Evolutionary conservation across 2,329 filamentous ascomycete genomes (phyloP), one percentile per base, ranked within the genome.

Genomic region (Trichoderma guizhouense): DNA sequence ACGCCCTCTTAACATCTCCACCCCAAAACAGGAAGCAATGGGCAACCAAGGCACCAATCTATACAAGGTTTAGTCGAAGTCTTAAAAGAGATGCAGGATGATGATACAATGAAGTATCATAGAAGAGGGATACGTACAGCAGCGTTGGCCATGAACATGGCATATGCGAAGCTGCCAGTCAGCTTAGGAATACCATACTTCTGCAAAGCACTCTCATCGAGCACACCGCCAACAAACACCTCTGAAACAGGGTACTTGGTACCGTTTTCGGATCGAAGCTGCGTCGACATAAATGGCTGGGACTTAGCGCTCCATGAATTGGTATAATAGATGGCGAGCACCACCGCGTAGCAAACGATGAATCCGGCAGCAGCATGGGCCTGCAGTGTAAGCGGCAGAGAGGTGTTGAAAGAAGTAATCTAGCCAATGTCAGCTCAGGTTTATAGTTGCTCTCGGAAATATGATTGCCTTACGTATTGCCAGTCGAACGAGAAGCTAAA

Each of bases 1-100:
- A 72, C 0, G 87, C 80, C 7, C 75, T 75, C 3, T 80, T 61
- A n/a, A 88, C 81, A 71, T 89, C 88, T 5, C 81, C 81, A 4
- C 87, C 85, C 86, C 86, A 89, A 75, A 90, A 89, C 6, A 89
- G 76, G 64, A 85, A 71, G 73, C 83, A 85, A 73, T 89, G 87
- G 3, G 82, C 76, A 32, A 89, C 79, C 28, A 89, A 76, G 6
- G 87, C 88, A 2, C 87, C 87, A 63, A 89, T 89, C 83, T 86
- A 72, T 3, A 8, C n/a, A 39, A 28, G 1, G 2, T 18, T 72
- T n/a, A 70, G 28, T 51, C 12, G 12, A 55, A 55, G 24, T 8
- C 21, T 5, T 6, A 2, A 60, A 34, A 0, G 5, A 3, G 14
- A 14, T 14, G 43, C 0, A 6, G 8, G 14, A 21, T 8, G 9